Percentiles rank a stretch among this genome's conserved stretches.
These are phyloP conservation scores for Trypanosoma brucei DNA, from an alignment of 208 protist species.

Conservation along the genomic window DNA sequence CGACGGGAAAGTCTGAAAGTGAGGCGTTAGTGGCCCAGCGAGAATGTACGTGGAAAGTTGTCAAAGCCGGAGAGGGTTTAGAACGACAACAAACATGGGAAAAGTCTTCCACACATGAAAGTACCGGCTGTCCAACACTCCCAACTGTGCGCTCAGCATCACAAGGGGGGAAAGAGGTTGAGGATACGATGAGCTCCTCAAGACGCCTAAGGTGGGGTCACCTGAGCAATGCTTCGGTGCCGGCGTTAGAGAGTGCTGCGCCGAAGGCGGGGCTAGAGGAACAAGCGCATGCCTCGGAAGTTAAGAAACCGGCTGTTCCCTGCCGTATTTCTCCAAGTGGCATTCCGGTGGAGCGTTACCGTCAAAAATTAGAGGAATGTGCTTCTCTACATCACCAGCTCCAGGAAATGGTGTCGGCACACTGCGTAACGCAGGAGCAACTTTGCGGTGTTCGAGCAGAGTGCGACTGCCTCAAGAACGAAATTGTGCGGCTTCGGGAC, in stretches of 20 bases:
- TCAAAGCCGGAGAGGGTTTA: too few relatives aligned
- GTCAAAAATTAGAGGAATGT: conserved; percentile 31
- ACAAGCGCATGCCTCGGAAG: neutral
- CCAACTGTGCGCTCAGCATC: neutral
- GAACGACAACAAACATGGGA: too few relatives aligned
- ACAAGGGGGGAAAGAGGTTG: neutral
- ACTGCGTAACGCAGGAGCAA: conserved; percentile 15
- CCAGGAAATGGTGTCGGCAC: conserved; percentile 8
- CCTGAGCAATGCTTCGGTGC: neutral
- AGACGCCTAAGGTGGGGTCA: neutral
- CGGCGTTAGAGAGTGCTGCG: neutral
- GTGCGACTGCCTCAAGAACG: conserved; percentile 2
- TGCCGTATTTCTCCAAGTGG: neutral
- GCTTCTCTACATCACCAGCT: conserved; percentile 24
- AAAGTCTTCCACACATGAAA: too few relatives aligned
- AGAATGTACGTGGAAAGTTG: too few relatives aligned
- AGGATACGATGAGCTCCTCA: neutral
- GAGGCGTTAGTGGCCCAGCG: too few relatives aligned
- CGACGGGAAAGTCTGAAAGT: too few relatives aligned
- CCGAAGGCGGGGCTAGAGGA: neutral
- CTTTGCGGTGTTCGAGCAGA: conserved; percentile 11
- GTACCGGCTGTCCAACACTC: neutral
- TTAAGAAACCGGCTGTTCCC: neutral
- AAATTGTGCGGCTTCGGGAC: conserved; percentile 26
- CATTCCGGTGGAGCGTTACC: conserved; percentile 20